phyloP scores from a whole-genome alignment of 176 grass and related monocot genomes.

The Eragrostis nindensis region DNA sequence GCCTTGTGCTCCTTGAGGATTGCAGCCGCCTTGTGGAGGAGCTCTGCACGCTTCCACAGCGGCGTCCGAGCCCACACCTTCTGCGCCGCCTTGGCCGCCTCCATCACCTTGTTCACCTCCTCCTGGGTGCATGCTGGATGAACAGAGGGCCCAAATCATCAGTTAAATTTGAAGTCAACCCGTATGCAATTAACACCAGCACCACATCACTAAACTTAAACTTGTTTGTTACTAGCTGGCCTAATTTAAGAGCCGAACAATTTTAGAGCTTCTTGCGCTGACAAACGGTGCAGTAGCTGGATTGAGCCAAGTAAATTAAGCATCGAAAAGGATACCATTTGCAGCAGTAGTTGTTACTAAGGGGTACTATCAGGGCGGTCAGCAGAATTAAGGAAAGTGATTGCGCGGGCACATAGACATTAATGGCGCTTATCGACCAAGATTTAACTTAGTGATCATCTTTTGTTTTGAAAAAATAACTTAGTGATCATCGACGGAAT shows the following conservation, averaged over 20 bases:
- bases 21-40: conserved; percentile 88
- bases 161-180: conserved; percentile 7
- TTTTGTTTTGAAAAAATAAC: too few relatives aligned
- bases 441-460: too few relatives aligned
- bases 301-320: not conserved
- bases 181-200: not conserved
- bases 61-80: conserved; percentile 83
- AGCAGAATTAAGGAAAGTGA: conserved; percentile 23
- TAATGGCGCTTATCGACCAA: conserved; percentile 32
- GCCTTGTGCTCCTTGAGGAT: conserved; percentile 91
- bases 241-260: not conserved
- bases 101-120: conserved; percentile 99
- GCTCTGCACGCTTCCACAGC: conserved; percentile 90
- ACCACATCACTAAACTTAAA: not conserved
- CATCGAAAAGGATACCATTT: conserved; percentile 21
- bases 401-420: not conserved
- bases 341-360: not conserved
- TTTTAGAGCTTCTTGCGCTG: not conserved
- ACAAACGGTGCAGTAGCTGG: not conserved
- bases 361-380: not conserved
- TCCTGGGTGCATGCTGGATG: conserved; percentile 91
- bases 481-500: conserved; percentile 36
- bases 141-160: not conserved
- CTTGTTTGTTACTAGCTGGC: not conserved
- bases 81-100: conserved; percentile 73